Evolutionary conservation across 805 yeast genomes (phyloP).

Genomic region (Millerozyma miso): DNA sequence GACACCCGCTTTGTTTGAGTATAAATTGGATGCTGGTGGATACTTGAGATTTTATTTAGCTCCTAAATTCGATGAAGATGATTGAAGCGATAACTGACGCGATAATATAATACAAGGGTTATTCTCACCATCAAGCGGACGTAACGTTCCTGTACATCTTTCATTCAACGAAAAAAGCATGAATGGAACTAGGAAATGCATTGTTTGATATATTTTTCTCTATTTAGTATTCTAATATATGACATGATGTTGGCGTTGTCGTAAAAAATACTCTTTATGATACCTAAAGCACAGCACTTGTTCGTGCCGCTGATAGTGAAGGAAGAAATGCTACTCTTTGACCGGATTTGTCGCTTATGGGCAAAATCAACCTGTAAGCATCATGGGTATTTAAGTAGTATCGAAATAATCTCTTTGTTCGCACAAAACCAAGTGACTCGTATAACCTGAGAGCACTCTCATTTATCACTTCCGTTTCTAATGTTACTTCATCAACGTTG

Average conservation of each 20-base stretch:
- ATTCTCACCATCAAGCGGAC: neutral
- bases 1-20: constrained; percentile 92
- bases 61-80: constrained; percentile 95
- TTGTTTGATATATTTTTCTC: neutral
- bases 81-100: constrained; percentile 26
- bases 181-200: neutral
- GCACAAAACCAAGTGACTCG: constrained; percentile 70
- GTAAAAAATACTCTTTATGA: no score
- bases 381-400: constrained; percentile 92
- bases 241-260: no score
- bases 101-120: neutral
- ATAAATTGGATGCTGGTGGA: constrained; percentile 79
- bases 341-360: constrained; percentile 54
- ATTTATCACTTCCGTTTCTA: constrained; percentile 89
- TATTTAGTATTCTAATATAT: neutral
- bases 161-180: neutral
- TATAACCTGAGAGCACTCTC: constrained; percentile 63
- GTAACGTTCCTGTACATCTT: neutral
- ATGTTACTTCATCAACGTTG: constrained; percentile 82
- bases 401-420: constrained; percentile 72
- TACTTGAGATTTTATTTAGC: constrained; percentile 94
- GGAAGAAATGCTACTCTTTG: constrained; percentile 51
- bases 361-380: constrained; percentile 83
- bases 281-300: no score
- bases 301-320: constrained; percentile 1